A percentile compares a stretch with the other conserved stretches of the same genome.
Conservation (phyloP, 2,329 filamentous ascomycete genomes). For the Fusarium cyanostomum region DNA sequence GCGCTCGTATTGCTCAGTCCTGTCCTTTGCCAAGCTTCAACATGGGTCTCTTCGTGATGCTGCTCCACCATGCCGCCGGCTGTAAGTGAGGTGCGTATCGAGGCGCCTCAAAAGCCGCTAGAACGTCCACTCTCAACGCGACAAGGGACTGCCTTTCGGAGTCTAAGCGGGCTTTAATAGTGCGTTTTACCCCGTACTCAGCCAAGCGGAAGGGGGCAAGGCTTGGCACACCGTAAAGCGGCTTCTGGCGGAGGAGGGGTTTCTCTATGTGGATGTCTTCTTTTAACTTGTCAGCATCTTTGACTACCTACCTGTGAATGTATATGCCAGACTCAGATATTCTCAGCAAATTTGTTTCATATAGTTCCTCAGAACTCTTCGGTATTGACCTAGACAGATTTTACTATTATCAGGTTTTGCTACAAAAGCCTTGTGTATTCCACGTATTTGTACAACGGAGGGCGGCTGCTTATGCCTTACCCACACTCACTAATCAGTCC, state of each 20-base stretch:
- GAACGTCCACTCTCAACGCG: slow-evolving; percentile 7
- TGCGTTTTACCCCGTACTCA: slow-evolving; percentile 1
- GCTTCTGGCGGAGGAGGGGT: too few species aligned
- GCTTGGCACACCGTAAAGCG: slow-evolving; percentile 18
- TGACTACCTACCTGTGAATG: too few species aligned
- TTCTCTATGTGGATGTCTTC: too few species aligned
- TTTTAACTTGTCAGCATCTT: too few species aligned
- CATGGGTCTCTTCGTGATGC: slow-evolving; percentile 14
- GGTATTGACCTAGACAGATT: too few species aligned
- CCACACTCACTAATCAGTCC: background rate
- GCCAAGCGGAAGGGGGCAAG: slow-evolving; percentile 3
- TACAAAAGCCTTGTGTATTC: background rate
- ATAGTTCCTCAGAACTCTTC: background rate
- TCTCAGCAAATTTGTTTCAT: background rate
- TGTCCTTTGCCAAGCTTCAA: slow-evolving; percentile 30
- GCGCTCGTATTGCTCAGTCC: slow-evolving; percentile 25
- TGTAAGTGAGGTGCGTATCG: slow-evolving; percentile 19
- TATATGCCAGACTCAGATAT: background rate
- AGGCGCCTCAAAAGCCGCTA: slow-evolving; percentile 14
- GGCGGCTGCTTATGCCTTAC: background rate
- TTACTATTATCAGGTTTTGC: background rate
- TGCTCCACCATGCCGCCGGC: slow-evolving; percentile 24
- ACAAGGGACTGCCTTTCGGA: background rate
- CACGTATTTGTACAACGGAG: background rate
- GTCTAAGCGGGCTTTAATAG: slow-evolving; percentile 18